These are phyloP conservation scores for Primulina huaijiensis DNA, from an alignment of 257 asterid genomes.

Conservation along the genomic window DNA sequence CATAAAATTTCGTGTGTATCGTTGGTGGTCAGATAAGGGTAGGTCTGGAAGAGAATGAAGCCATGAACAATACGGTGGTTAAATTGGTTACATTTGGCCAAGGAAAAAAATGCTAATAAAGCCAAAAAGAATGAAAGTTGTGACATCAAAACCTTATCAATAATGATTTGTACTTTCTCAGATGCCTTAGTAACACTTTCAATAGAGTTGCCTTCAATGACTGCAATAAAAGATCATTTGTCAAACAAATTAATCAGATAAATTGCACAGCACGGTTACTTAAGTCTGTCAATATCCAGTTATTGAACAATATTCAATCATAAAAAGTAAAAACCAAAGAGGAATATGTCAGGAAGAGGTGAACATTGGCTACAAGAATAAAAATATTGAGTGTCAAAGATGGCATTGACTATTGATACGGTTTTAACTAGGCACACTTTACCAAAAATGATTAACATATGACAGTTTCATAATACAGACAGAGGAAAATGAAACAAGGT, in stretches of 20 bases:
- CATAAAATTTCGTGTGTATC: not conserved
- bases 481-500: not conserved
- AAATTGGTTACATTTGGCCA: not conserved
- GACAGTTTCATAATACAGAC: not conserved
- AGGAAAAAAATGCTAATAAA: constrained; percentile 4
- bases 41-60: constrained; percentile 1
- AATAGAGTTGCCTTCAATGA: constrained; percentile 69
- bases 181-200: constrained; percentile 74
- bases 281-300: constrained; percentile 12
- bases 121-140: not conserved
- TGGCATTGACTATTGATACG: not conserved
- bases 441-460: not conserved
- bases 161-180: constrained; percentile 47
- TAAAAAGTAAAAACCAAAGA: constrained; percentile 1
- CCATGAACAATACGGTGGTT: constrained; percentile 1
- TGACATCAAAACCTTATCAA: constrained; percentile 59
- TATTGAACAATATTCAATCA: constrained; percentile 10
- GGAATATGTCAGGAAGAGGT: constrained; percentile 2
- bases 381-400: not conserved
- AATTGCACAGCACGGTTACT: constrained; percentile 8
- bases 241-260: constrained; percentile 17
- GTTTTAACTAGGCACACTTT: not conserved
- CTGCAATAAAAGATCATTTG: constrained; percentile 46
- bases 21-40: not conserved
- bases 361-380: not conserved